Evolutionary conservation across 2,329 filamentous ascomycete species (phyloP), one percentile per base, ranked within the genome.

Genomic region (Neonectria punicea): DNA sequence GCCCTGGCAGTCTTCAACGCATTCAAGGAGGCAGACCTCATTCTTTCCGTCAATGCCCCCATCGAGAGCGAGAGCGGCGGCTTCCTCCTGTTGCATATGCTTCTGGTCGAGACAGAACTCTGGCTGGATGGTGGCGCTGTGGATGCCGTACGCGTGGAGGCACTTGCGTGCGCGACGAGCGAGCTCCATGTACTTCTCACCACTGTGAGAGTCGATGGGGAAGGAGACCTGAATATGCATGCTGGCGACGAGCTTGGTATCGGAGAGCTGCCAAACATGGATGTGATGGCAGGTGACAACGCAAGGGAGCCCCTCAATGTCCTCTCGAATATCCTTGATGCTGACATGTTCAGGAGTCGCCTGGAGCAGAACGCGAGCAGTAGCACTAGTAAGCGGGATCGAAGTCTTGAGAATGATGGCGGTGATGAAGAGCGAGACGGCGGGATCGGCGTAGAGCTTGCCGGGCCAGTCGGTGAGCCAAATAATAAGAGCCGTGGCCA

Each of bases 191-290:
- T 98, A 99, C 74, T 91, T 89, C 75, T 88, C 87, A 44, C 88
- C 89, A 46, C 91, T 91, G 71, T 94, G 89, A 53, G 92, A 92
- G 76, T 94, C 91, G 78, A 97, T 94, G 71, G 94, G 92, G 78
- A 97, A 97, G 51, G 90, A 90, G 22, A 99, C 92, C 78, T 97
- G 93, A 49, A 99, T 91, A 77, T 99, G 96, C 80, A 99, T 88
- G 11, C 92, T 96, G 13, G 96, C 95, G 41, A 99, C 92, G 36
- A 97, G 85, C 83, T 98, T 97, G 57, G 94, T 96, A 77, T 98
- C 95, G 16, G 92, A 97, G 36, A 99, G 87, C 79, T 98, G 95
- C 96, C 96, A 99, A 67, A 99, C 94, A 78, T 99, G 96, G 22
- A 99, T 86, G 78, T 99, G 95, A 80, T 99, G 96, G 76, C 94